Percentiles rank a stretch among this genome's conserved stretches.
phyloP scores from a whole-genome alignment of 2,329 filamentous ascomycete genomes.

The Calonectria montana region DNA sequence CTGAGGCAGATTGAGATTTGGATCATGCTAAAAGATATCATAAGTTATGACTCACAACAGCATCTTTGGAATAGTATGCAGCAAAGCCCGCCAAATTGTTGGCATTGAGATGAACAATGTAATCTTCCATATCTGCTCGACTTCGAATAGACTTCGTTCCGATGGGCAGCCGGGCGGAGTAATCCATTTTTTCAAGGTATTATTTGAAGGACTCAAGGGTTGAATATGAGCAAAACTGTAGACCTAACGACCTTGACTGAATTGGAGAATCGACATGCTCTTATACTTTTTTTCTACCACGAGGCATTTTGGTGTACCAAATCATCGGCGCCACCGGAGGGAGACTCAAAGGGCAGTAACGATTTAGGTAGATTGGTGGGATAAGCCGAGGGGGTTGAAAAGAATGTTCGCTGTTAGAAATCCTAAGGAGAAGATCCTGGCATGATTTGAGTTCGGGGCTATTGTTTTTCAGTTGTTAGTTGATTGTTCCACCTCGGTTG shows the following conservation, averaged over 20 bases:
- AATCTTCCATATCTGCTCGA: background rate
- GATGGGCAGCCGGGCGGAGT: background rate
- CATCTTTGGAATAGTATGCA: background rate
- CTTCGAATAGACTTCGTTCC: background rate
- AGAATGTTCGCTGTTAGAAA: background rate
- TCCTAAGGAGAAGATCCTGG: too few species aligned
- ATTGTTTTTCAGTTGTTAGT: too few species aligned
- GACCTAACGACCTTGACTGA: too few species aligned
- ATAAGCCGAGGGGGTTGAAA: background rate
- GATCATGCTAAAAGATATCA: background rate
- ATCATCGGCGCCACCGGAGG: background rate
- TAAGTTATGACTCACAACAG: background rate
- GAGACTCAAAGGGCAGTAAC: background rate
- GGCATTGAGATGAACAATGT: background rate
- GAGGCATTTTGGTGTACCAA: background rate
- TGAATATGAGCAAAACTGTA: too few species aligned
- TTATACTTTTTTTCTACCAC: too few species aligned
- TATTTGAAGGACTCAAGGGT: background rate
- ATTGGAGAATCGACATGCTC: too few species aligned
- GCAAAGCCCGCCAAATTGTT: background rate
- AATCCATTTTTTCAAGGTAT: background rate
- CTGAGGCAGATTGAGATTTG: background rate
- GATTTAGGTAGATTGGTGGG: background rate
- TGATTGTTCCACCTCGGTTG: too few species aligned
- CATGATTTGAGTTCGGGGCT: too few species aligned